These are phyloP conservation scores for Pseudonitzschia delicatissima DNA, from an alignment of 108 stramenopile species.

Conservation along the genomic window DNA sequence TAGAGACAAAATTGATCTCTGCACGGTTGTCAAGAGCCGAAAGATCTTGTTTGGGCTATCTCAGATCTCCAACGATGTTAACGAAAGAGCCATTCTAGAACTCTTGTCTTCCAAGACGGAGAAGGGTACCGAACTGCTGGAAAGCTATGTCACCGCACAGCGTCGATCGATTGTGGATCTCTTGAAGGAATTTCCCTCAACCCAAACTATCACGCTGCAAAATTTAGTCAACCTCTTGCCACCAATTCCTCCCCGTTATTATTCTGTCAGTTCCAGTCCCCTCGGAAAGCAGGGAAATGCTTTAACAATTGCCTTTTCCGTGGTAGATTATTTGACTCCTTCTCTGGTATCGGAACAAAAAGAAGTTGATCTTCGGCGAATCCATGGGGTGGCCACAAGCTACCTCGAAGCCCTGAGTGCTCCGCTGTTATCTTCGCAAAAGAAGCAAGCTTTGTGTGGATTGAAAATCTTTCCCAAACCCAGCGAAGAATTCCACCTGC, in stretches of 20 bases:
- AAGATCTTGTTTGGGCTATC: slow-evolving; percentile 51
- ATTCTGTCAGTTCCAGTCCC: slow-evolving; percentile 90
- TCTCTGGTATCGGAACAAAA: slow-evolving; percentile 29
- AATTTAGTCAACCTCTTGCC: slow-evolving; percentile 70
- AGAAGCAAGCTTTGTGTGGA: slow-evolving; percentile 5
- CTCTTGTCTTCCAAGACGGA: slow-evolving; percentile 48
- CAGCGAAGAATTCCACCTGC: slow-evolving; percentile 82
- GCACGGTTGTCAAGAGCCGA: slow-evolving; percentile 65
- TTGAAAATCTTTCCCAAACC: slow-evolving; percentile 87
- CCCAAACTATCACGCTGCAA: slow-evolving; percentile 64
- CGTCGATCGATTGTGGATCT: slow-evolving; percentile 73
- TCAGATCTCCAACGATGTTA: slow-evolving; percentile 56
- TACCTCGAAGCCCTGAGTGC: slow-evolving; percentile 69
- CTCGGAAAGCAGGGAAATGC: slow-evolving; percentile 30
- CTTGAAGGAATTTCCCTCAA: slow-evolving; percentile 85
- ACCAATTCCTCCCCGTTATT: slow-evolving; percentile 84
- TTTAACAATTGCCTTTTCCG: slow-evolving; percentile 85
- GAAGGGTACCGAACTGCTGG: slow-evolving; percentile 37
- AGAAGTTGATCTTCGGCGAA: slow-evolving; percentile 50
- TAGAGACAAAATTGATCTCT: slow-evolving; percentile 65
- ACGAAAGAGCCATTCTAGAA: slow-evolving; percentile 50
- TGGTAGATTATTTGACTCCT: slow-evolving; percentile 85
- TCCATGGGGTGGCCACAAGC: slow-evolving; percentile 76
- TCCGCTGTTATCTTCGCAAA: slow-evolving; percentile 38
- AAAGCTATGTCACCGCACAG: slow-evolving; percentile 67